Conservation (phyloP, 2,329 filamentous ascomycete genomes). For the Cordyceps cateniannulata region DNA sequence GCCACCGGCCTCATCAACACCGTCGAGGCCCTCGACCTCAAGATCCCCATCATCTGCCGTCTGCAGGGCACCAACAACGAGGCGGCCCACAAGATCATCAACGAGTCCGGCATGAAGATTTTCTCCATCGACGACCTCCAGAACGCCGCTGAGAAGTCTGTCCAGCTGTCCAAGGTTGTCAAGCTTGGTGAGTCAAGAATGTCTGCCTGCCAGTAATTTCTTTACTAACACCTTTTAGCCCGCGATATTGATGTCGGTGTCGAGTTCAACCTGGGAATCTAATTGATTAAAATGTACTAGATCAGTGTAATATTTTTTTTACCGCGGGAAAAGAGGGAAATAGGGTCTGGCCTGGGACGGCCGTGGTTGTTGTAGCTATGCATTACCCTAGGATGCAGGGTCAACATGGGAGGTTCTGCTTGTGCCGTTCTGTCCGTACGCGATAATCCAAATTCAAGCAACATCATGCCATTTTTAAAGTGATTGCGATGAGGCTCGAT, state of each 20-base stretch:
- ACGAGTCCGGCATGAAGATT: conserved; percentile 97
- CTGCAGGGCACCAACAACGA: conserved; percentile 99
- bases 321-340: conserved; percentile 5
- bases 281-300: conserved; percentile 29
- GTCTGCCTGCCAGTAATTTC: too few relatives aligned
- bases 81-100: conserved; percentile 84
- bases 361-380: conserved; percentile 9
- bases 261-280: conserved; percentile 92
- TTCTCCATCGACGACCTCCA: conserved; percentile 99
- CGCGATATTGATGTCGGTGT: conserved; percentile 96
- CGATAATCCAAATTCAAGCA: conserved; percentile 9
- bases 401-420: neutral
- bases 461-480: neutral
- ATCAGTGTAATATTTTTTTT: conserved; percentile 16
- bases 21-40: conserved; percentile 86
- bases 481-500: neutral
- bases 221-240: conserved; percentile 42
- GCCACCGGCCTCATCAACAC: conserved; percentile 94
- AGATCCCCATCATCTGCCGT: conserved; percentile 93
- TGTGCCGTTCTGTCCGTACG: conserved; percentile 7
- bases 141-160: conserved; percentile 92
- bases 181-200: conserved; percentile 70
- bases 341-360: conserved; percentile 7
- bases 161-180: conserved; percentile 98
- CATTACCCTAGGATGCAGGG: conserved; percentile 7